Conservation (phyloP, 1,284 basidiomycete species). For the Ustilago loliicola region DNA sequence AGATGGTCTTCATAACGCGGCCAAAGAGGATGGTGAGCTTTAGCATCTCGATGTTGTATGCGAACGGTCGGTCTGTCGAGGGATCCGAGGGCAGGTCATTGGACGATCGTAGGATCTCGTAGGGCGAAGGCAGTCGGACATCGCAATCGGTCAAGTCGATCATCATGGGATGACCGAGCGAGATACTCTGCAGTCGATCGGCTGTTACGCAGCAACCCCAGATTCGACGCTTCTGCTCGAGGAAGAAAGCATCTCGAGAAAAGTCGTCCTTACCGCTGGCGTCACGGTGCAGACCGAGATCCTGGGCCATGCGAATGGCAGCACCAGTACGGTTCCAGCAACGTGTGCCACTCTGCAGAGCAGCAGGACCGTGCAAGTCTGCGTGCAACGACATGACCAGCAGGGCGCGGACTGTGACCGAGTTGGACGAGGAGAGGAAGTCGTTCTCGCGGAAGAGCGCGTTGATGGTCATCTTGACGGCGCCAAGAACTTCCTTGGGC, state of each 20-base stretch:
- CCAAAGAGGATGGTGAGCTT: conserved; percentile 67
- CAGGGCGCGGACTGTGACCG: conserved; percentile 89
- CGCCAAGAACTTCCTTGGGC: conserved; percentile 83
- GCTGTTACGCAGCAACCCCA: conserved; percentile 68
- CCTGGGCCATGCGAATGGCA: conserved; percentile 67
- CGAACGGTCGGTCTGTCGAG: conserved; percentile 55
- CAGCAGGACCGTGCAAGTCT: conserved; percentile 71
- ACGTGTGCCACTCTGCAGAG: conserved; percentile 70
- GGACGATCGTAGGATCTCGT: conserved; percentile 60
- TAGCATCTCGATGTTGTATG: conserved; percentile 68
- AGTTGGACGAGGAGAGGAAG: conserved; percentile 85
- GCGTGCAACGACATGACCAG: conserved; percentile 84
- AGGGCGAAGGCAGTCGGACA: conserved; percentile 63
- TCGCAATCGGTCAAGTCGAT: conserved; percentile 68
- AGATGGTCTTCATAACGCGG: conserved; percentile 68
- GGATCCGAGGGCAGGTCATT: conserved; percentile 55
- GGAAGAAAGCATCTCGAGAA: conserved; percentile 59
- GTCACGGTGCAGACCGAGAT: conserved; percentile 64
- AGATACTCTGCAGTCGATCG: conserved; percentile 60
- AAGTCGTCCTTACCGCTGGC: conserved; percentile 62
- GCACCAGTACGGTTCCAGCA: conserved; percentile 67
- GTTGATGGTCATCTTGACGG: conserved; percentile 84
- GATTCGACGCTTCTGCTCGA: conserved; percentile 64
- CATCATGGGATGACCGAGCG: conserved; percentile 62
- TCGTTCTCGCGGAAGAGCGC: conserved; percentile 80